phyloP scores from a whole-genome alignment of 2,329 filamentous ascomycete genomes.

The Xylariaceae sp. region DNA sequence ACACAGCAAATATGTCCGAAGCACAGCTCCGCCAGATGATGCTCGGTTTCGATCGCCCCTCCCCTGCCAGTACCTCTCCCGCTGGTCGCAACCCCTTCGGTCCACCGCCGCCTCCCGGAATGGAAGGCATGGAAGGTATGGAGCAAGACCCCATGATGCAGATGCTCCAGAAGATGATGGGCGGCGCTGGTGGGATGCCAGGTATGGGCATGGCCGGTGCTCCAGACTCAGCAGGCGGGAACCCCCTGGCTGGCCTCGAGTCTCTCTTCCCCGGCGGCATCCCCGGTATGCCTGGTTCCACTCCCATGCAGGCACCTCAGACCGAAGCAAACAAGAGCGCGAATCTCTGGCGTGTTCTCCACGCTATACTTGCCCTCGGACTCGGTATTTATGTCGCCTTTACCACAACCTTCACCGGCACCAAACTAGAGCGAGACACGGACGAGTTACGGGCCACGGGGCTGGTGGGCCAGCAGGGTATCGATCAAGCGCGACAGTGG shows the following conservation, averaged over 20 bases:
- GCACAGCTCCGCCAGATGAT: slow-evolving; percentile 65
- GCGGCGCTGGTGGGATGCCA: slow-evolving; percentile 26
- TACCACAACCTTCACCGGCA: slow-evolving; percentile 67
- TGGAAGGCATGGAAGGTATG: slow-evolving; percentile 27
- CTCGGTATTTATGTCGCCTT: slow-evolving; percentile 70
- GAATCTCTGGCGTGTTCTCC: slow-evolving; percentile 68
- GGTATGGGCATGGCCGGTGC: slow-evolving; percentile 23
- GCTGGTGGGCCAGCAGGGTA: slow-evolving; percentile 20
- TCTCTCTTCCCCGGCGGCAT: slow-evolving; percentile 32
- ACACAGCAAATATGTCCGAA: slow-evolving; percentile 46
- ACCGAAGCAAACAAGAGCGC: slow-evolving; percentile 37
- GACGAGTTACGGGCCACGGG: slow-evolving; percentile 37
- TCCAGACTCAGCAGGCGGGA: slow-evolving; percentile 34
- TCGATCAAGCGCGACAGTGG: slow-evolving; percentile 42
- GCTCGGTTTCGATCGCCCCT: slow-evolving; percentile 51
- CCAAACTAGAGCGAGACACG: slow-evolving; percentile 56
- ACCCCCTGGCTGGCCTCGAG: slow-evolving; percentile 34
- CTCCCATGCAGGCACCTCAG: slow-evolving; percentile 24
- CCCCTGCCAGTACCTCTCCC: slow-evolving; percentile 21
- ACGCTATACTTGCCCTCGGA: slow-evolving; percentile 67
- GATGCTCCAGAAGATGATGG: slow-evolving; percentile 69
- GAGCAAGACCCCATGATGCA: slow-evolving; percentile 67
- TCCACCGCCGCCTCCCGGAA: slow-evolving; percentile 18
- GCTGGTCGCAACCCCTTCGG: slow-evolving; percentile 22
- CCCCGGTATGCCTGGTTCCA: slow-evolving; percentile 26